Evolutionary conservation across 163 green algal genomes (phyloP), one percentile per base, ranked within the genome.

Genomic region (Volvox carteri): DNA sequence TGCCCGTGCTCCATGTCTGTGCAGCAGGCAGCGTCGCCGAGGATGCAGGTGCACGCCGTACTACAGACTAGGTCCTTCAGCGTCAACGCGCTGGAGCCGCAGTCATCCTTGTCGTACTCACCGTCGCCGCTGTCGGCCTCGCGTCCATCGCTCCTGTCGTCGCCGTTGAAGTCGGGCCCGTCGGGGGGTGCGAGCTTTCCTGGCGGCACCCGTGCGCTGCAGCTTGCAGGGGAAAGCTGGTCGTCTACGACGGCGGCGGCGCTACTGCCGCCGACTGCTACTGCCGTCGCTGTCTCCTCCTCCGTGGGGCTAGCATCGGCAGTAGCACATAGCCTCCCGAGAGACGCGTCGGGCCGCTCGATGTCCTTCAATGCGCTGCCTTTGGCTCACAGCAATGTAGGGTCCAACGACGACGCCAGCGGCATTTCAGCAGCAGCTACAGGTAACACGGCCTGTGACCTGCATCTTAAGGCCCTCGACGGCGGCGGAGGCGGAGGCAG

Each of bases 21-120:
- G 52, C 14, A 39, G 48, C 33, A 14, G 50, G 37, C 52, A 7
- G 30, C 23, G 33, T 70, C 76, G 33, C 30, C 54, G 48, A 30
- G 50, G 35, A 50, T 35, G 52, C 75, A 46, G 30, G 11, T 14
- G 23, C 70, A 56, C 41, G 35, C 14, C 70, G 21, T 54, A 18
- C 70, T 78, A 1, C 70, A 78, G 70, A 41, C 18, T 19, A 52
- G 70, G 23, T 78, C 70, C 70, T 56, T 58, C 37, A 78, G 70
- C 70, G 70, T 78, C 70, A 78, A 78, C 11, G 21, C 39, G 19
- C 70, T 78, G 70, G 70, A 78, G 52, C 0, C 37, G 52, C 30
- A 2, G 44, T 58, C 46, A 9, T 14, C 50, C 2, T 54, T 52
- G 50, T 60, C 37, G 33, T 46, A 46, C 12, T 7, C 21, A 35